Evolutionary conservation across 192 early-diverging fungal species (phyloP), one percentile per base, ranked within the genome.

Genomic region (Entrophospora sp.): DNA sequence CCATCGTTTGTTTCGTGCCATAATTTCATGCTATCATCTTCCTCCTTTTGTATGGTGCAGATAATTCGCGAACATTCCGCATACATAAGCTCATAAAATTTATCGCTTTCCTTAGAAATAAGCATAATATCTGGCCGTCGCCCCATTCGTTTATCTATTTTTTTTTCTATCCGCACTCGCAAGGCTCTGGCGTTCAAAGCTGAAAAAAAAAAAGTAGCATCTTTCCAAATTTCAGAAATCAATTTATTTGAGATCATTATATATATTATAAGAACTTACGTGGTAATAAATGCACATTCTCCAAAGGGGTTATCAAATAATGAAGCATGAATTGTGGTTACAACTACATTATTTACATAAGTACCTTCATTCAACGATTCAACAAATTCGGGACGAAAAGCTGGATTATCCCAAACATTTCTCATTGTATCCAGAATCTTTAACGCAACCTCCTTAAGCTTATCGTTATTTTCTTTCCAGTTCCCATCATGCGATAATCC

Each of bases 271-370:
- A 35, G 31, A 20, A 56, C 53, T 56, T 37, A 56, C 8, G 53
- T 56, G 31, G 31, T 56, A 22, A 56, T 56, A 56, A 56, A 56
- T 56, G 53, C 53, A 7, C 31, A 56, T 22, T 56, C 53, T 37
- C 53, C 31, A 35, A 56, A 56, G 35, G 28, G 53, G 35, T 56
- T 56, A 56, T 56, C 20, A 56, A 35, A 56, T 56, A 56, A 56
- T 9, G 12, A 3, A 3, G 53, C 31, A 20, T 35, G 28, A 56
- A 56, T 56, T 56, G 35, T 16, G 18, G 53, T 8, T 4, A 35
- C 53, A 37, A 56, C 22, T 35, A 56, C 12, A 56, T 56, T 56
- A 16, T 35, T 56, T 35, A 56, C 28, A 35, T 56, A 56, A 7
- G 53, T 56, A 31, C 53, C 32, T 37, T 56, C 53, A 35, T 35